Base-by-base conservation (phyloP, 805 yeast species). In the Spathaspora gorwiae region DNA sequence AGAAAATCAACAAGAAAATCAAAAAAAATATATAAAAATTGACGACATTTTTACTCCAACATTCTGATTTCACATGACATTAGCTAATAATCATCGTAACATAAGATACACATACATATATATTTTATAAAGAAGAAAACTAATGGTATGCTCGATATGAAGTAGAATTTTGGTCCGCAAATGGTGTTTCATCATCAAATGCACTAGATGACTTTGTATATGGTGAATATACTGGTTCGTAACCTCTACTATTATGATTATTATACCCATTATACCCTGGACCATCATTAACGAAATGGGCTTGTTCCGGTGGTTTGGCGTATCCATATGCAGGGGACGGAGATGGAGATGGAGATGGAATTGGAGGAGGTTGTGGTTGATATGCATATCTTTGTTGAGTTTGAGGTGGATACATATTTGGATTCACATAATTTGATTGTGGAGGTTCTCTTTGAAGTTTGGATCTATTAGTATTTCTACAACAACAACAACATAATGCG, bases 401-500 rank as follows among this genome's bases (percentile, higher is more conserved):
- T 15, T 37, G 29, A 12, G 62, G 63, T 1, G 62, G 60, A 47
- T 69, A 69, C 72, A 68, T 67, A 44, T 64, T 60, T 14, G 63
- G 62, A 51, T 66, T 68, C 30, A 53, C 47, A 35, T 43, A 43
- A 29, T 19, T 19, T 14, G 19, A 47, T 24, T 40, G 48, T n/a
- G 53, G 59, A 42, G 55, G 51, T 39, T 46, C 51, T 29, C 52
- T 49, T 11, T 52, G 50, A 42, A 11, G 40, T 40, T 15, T 37
- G 32, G 39, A 29, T 29, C 26, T 43, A 15, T 48, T 49, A n/a
- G 50, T 37, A 9, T 61, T 15, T 19, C 70, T 43, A 54, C 73
- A 63, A 73, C 70, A 81, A 73, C 61, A 80, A 59, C 60, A 82
- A 70, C 56, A 74, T 62, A 51, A 66, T 49, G 55, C 80, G 54